phyloP scores from a whole-genome alignment of 2,329 filamentous ascomycete genomes.

The Domatiomyces catenatus region DNA sequence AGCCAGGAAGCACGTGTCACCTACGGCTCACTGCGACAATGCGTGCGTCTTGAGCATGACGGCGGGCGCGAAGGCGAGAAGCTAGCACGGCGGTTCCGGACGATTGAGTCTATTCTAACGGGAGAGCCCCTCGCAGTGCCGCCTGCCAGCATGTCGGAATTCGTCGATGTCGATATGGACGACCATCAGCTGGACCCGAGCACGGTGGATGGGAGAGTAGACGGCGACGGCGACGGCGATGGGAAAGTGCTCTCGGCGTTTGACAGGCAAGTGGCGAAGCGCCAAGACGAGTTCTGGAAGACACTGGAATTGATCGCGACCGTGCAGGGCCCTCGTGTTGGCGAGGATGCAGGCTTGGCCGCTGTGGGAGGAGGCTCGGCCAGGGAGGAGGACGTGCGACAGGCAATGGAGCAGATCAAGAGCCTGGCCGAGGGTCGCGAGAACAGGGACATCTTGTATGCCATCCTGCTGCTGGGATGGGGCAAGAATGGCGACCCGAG shows the following conservation, averaged over 20 bases:
- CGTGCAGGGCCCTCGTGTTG: slow-evolving; percentile 31
- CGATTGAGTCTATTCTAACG: slow-evolving; percentile 13
- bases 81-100: slow-evolving; percentile 18
- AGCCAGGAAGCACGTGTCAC: slow-evolving; percentile 32
- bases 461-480: slow-evolving; percentile 34
- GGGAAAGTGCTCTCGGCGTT: slow-evolving; percentile 18
- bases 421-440: slow-evolving; percentile 60
- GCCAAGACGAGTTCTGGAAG: slow-evolving; percentile 71
- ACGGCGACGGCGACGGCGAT: slow-evolving; percentile 6
- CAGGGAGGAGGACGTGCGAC: neutral
- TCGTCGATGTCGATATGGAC: slow-evolving; percentile 9
- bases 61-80: slow-evolving; percentile 18
- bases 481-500: slow-evolving; percentile 10
- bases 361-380: neutral
- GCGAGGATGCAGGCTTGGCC: too few relatives aligned
- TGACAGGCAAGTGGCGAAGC: slow-evolving; percentile 38
- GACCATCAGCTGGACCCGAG: neutral
- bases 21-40: slow-evolving; percentile 43
- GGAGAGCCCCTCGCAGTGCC: slow-evolving; percentile 10
- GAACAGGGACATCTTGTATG: slow-evolving; percentile 82
- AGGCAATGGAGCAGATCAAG: neutral
- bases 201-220: slow-evolving; percentile 4
- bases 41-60: slow-evolving; percentile 26
- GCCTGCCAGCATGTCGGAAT: slow-evolving; percentile 11
- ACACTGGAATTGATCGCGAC: slow-evolving; percentile 58